phyloP scores from a whole-genome alignment of 805 yeast species.

The Metschnikowia peoriensis region DNA sequence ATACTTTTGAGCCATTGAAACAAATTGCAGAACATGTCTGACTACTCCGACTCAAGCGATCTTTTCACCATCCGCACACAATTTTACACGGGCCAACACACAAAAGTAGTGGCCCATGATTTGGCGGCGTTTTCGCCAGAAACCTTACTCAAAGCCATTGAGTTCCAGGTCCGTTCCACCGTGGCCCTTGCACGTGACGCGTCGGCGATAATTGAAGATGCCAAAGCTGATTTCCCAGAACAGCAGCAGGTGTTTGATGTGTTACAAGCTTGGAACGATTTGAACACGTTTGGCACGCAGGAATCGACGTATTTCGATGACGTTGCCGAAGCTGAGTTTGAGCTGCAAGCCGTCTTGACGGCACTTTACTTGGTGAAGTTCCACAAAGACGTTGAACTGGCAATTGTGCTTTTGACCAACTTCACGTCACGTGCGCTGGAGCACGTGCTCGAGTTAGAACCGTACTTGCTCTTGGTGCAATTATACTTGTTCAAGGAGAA shows the following conservation, averaged over 20 bases:
- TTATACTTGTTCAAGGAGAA: slow-evolving; percentile 39
- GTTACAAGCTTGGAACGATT: slow-evolving; percentile 43
- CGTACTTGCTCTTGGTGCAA: slow-evolving; percentile 40
- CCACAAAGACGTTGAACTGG: slow-evolving; percentile 36
- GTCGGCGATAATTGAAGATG: slow-evolving; percentile 35
- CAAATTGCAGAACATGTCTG: background rate
- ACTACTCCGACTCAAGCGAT: slow-evolving; percentile 45
- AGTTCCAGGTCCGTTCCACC: slow-evolving; percentile 39
- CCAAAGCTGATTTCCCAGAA: slow-evolving; percentile 33
- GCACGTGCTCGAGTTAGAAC: slow-evolving; percentile 35
- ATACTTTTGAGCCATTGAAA: background rate
- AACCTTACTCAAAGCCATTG: slow-evolving; percentile 39
- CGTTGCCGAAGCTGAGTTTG: slow-evolving; percentile 31
- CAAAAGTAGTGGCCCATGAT: slow-evolving; percentile 39
- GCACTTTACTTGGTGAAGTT: slow-evolving; percentile 37
- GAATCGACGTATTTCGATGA: slow-evolving; percentile 44
- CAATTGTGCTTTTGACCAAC: slow-evolving; percentile 28
- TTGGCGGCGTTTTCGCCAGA: slow-evolving; percentile 38
- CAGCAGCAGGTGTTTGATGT: slow-evolving; percentile 33
- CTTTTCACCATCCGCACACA: slow-evolving; percentile 55
- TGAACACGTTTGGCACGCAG: slow-evolving; percentile 42
- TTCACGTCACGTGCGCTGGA: slow-evolving; percentile 24
- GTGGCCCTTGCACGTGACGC: slow-evolving; percentile 40
- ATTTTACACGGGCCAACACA: slow-evolving; percentile 59
- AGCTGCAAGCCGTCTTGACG: slow-evolving; percentile 42